phyloP scores from a whole-genome alignment of 768 basidiomycete genomes.

The Termitomyces sp. region DNA sequence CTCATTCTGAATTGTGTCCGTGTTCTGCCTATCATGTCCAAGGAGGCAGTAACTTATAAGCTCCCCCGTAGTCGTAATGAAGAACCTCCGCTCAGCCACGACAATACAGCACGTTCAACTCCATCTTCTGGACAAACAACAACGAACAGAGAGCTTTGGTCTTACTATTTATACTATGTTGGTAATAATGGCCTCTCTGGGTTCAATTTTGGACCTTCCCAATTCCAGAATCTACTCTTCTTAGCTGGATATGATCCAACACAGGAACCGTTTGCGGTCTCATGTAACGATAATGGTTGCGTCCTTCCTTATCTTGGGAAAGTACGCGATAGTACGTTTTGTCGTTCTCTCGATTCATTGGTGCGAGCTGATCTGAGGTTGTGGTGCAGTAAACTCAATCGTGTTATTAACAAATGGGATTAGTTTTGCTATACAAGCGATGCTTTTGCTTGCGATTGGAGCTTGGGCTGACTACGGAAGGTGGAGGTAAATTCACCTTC shows the following conservation, averaged over 20 bases:
- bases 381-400: slow-evolving; percentile 59
- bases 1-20: background rate
- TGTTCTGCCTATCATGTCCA: background rate
- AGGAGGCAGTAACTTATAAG: background rate
- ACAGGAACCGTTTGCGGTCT: slow-evolving; percentile 43
- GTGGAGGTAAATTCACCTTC: slow-evolving; percentile 46
- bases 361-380: background rate
- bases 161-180: slow-evolving; percentile 56
- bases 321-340: slow-evolving; percentile 49
- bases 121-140: slow-evolving; percentile 25
- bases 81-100: background rate
- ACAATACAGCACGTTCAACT: background rate
- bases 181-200: slow-evolving; percentile 67
- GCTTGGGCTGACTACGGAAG: slow-evolving; percentile 82
- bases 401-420: slow-evolving; percentile 77
- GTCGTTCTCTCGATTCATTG: background rate
- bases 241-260: slow-evolving; percentile 68
- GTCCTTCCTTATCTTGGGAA: slow-evolving; percentile 62
- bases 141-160: slow-evolving; percentile 46
- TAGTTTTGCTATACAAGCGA: slow-evolving; percentile 72
- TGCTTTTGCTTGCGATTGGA: slow-evolving; percentile 57
- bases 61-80: background rate
- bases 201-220: slow-evolving; percentile 69
- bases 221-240: slow-evolving; percentile 70
- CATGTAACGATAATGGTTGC: slow-evolving; percentile 50